phyloP scores from a whole-genome alignment of 139 green algal species.

The Picochlorum sp. region DNA sequence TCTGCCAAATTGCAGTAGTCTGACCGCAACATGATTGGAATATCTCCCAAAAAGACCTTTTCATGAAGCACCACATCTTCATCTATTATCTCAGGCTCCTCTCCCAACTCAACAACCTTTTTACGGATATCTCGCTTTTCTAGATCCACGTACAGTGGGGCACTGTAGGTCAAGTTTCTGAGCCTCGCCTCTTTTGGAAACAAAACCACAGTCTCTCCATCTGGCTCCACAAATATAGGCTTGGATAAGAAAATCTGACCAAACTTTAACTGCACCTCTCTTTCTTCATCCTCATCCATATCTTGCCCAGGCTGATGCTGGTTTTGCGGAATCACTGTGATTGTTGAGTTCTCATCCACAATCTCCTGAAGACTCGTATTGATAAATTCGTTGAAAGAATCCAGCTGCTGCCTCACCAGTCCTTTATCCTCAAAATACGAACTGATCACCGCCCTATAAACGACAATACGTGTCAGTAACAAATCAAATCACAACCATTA shows the following conservation, averaged over 20 bases:
- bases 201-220: conserved; percentile 79
- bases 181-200: conserved; percentile 94
- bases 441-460: conserved; percentile 66
- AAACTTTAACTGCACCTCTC: conserved; percentile 67
- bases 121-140: conserved; percentile 54
- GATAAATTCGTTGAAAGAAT: conserved; percentile 98
- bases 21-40: conserved; percentile 97
- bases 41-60: conserved; percentile 92
- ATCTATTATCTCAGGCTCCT: conserved; percentile 30
- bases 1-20: conserved; percentile 83
- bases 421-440: conserved; percentile 94
- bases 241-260: conserved; percentile 92
- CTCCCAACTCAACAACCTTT: not conserved
- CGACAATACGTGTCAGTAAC: not conserved
- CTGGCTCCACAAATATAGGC: conserved; percentile 84
- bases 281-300: conserved; percentile 34
- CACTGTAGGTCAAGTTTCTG: conserved; percentile 95
- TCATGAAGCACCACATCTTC: conserved; percentile 45
- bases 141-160: conserved; percentile 90
- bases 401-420: conserved; percentile 95
- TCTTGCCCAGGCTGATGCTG: conserved; percentile 63
- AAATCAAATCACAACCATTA: not conserved
- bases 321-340: conserved; percentile 61
- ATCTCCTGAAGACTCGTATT: conserved; percentile 85
- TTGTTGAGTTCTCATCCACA: conserved; percentile 54